Evolutionary conservation across 257 asterid genomes (phyloP).

Genomic region (Solanum sejunctum): DNA sequence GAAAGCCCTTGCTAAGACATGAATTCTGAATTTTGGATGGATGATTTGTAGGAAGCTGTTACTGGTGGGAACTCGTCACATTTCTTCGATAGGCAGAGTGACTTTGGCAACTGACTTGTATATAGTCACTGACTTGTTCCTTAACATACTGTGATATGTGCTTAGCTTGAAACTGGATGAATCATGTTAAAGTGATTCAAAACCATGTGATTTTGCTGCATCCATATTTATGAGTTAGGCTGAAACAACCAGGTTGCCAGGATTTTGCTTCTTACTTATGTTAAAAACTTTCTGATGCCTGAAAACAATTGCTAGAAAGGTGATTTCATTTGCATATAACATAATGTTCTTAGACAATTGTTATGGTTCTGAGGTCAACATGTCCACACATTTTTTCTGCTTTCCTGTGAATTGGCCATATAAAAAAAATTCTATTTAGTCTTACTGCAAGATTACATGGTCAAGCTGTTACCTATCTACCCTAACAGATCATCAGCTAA

Average conservation of each 20-base stretch:
- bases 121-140: background rate
- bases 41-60: background rate
- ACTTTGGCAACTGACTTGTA: background rate
- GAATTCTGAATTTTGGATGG: background rate
- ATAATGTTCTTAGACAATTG: background rate
- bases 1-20: background rate
- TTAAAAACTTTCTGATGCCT: background rate
- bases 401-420: background rate
- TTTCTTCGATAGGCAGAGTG: background rate
- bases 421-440: background rate
- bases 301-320: background rate
- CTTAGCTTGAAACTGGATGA: background rate
- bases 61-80: background rate
- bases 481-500: constrained; percentile 3
- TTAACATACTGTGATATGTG: background rate
- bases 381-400: background rate
- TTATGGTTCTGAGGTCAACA: background rate
- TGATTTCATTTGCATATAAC: background rate
- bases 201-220: background rate
- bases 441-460: background rate
- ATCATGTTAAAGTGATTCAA: background rate
- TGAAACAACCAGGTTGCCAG: background rate
- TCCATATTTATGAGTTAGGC: background rate
- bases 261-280: background rate
- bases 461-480: background rate